These are phyloP conservation scores for Isabelozyma heimii DNA, from an alignment of 805 yeast species.

Conservation along the genomic window DNA sequence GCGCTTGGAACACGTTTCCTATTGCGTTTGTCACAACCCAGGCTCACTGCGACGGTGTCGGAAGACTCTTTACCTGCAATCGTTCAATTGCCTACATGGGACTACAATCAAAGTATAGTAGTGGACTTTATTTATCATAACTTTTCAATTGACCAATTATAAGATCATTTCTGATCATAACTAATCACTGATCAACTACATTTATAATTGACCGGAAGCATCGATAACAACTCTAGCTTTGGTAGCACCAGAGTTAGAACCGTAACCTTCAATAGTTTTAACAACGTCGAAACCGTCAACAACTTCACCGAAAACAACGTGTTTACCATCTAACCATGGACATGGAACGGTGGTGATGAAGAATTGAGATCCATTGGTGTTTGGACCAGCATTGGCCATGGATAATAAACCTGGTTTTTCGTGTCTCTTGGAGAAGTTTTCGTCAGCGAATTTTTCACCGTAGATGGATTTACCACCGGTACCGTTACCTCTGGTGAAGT, in stretches of 20 bases:
- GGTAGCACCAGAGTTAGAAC: constrained; percentile 68
- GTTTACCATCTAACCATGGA: constrained; percentile 78
- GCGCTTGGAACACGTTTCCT: no score
- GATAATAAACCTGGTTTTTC: constrained; percentile 78
- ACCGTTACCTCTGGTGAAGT: constrained; percentile 67
- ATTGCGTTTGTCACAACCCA: no score
- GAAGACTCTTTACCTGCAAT: no score
- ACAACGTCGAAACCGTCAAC: constrained; percentile 60
- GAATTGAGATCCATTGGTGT: constrained; percentile 90
- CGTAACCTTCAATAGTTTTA: constrained; percentile 59
- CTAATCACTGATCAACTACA: background rate
- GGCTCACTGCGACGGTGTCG: no score
- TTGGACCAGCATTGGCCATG: constrained; percentile 93
- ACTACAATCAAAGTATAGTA: no score
- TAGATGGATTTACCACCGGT: constrained; percentile 90
- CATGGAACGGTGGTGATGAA: constrained; percentile 79
- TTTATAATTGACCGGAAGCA: constrained; percentile 54
- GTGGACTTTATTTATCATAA: no score
- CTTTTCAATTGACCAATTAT: no score
- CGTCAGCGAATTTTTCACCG: constrained; percentile 64
- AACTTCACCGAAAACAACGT: constrained; percentile 78
- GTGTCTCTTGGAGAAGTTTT: constrained; percentile 72
- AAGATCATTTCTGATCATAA: no score
- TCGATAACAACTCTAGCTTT: constrained; percentile 61
- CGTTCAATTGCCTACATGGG: no score